phyloP scores from a whole-genome alignment of 768 basidiomycete genomes.

The Leccinum fibrillosum region DNA sequence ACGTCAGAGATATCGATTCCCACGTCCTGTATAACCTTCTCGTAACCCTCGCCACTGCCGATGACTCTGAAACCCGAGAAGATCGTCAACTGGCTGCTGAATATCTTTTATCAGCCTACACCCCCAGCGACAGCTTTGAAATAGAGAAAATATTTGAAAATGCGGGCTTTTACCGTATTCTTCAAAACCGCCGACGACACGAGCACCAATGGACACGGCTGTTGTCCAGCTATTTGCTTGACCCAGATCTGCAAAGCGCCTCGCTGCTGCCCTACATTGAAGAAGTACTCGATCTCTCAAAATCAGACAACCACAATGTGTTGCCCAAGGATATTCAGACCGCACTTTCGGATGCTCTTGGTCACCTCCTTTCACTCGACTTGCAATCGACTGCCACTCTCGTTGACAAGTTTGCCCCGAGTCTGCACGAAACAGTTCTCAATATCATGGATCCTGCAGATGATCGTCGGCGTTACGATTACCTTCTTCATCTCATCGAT shows the following conservation, averaged over 20 bases:
- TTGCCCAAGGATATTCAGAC: constrained; percentile 55
- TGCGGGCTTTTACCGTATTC: constrained; percentile 89
- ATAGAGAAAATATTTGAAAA: constrained; percentile 67
- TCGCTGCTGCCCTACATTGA: constrained; percentile 69
- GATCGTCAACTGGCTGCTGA: constrained; percentile 95
- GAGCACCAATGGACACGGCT: constrained; percentile 76
- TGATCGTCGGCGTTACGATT: constrained; percentile 62
- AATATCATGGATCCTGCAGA: constrained; percentile 41
- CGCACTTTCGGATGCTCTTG: constrained; percentile 57
- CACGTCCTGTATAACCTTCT: constrained; percentile 73
- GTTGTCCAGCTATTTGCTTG: constrained; percentile 70
- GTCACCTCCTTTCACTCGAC: constrained; percentile 58
- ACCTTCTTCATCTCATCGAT: constrained; percentile 72
- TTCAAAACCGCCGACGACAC: constrained; percentile 75
- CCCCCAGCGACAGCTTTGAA: constrained; percentile 71
- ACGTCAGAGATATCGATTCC: constrained; percentile 43
- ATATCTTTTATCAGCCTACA: constrained; percentile 88
- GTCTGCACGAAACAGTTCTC: constrained; percentile 64
- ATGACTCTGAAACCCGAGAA: constrained; percentile 76
- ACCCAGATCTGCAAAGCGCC: constrained; percentile 55
- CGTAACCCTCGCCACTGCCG: constrained; percentile 70
- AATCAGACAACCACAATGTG: constrained; percentile 43
- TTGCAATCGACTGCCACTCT: constrained; percentile 68
- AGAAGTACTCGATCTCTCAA: constrained; percentile 52
- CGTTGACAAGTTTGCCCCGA: constrained; percentile 65